These are phyloP conservation scores for Capsicum baccatum DNA, from an alignment of 257 asterid genomes.

Conservation along the genomic window DNA sequence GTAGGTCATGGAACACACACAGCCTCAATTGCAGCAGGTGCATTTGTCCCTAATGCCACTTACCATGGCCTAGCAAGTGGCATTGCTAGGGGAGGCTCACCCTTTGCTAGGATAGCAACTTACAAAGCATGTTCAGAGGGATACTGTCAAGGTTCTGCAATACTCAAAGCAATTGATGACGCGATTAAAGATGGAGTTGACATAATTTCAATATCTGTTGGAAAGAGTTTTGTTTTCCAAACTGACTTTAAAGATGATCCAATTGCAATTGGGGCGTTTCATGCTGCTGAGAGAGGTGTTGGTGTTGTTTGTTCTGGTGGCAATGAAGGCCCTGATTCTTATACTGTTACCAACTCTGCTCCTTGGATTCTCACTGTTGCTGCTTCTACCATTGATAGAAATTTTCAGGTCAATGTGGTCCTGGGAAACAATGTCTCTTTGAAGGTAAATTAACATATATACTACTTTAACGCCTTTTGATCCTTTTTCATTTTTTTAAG, in stretches of 20 bases:
- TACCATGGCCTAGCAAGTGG: conserved; percentile 71
- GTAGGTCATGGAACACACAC: conserved; percentile 80
- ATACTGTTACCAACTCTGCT: conserved; percentile 65
- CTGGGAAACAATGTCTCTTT: conserved; percentile 58
- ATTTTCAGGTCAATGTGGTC: conserved; percentile 48
- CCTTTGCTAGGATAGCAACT: conserved; percentile 68
- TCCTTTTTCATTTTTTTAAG: no score
- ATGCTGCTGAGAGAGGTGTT: conserved; percentile 64
- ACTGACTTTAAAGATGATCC: conserved; percentile 63
- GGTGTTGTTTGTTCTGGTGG: conserved; percentile 74
- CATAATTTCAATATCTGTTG: conserved; percentile 70
- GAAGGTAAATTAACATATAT: conserved; percentile 41
- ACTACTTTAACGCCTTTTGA: no score
- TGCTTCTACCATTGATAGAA: conserved; percentile 68
- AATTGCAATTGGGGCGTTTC: conserved; percentile 79
- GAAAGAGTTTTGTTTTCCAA: conserved; percentile 48
- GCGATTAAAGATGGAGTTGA: conserved; percentile 79
- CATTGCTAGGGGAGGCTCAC: conserved; percentile 65
- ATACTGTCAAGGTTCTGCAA: conserved; percentile 55
- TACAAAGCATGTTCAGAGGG: conserved; percentile 65
- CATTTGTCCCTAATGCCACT: conserved; percentile 51
- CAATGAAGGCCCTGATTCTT: conserved; percentile 66
- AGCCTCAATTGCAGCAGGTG: conserved; percentile 70
- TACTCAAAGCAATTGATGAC: conserved; percentile 75
- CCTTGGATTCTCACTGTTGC: conserved; percentile 87